Base-by-base conservation (phyloP, 257 asterid genomes). In the Nicotiana undulata region DNA sequence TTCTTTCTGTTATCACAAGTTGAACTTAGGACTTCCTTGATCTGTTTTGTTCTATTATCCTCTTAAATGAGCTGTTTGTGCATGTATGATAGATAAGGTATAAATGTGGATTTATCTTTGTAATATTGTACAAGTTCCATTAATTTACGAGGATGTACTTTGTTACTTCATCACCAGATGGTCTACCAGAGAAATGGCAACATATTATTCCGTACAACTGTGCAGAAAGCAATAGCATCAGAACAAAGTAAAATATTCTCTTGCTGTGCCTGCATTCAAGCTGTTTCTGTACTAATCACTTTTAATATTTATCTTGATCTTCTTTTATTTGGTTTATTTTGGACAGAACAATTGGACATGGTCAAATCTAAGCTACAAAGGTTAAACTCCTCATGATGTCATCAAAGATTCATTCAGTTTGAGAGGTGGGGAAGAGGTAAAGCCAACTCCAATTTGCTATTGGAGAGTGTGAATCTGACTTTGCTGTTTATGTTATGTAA, bases 141-240 rank as follows among this genome's bases (percentile, higher is more conserved):
- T 78, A 44, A 70, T 22, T 44, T 70, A 44, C 13, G 77, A 70
- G 13, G 77, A 11, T 70, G 22, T 70, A 22, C 59, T 70, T 40
- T 58, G 46, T 15, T 85, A 28, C 12, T 51, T 83, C 78, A 51
- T 51, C 44, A 37, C 20, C 70, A 95, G 98, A 87, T 82, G 32
- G 95, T 95, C 67, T 95, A 93, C 85, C 95, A 90, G 81, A 91
- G 80, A 83, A 90, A 91, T 37, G 97, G 97, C 81, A 93, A 91
- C 84, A 64, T 95, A 84, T 88, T 87, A 80, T 93, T 93, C 72
- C 95, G 87, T 9, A 88, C 97, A 51, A 90, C 89, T 85, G 70
- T 87, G 75, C 86, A 85, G 86, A 92, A 91, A 85, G 98, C 93
- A 84, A 89, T 85, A 18, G 84, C 88, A 66, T 84, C 68, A 53